These are phyloP conservation scores for Solanum pimpinellifolium DNA, from an alignment of 257 asterid species.

Conservation along the genomic window DNA sequence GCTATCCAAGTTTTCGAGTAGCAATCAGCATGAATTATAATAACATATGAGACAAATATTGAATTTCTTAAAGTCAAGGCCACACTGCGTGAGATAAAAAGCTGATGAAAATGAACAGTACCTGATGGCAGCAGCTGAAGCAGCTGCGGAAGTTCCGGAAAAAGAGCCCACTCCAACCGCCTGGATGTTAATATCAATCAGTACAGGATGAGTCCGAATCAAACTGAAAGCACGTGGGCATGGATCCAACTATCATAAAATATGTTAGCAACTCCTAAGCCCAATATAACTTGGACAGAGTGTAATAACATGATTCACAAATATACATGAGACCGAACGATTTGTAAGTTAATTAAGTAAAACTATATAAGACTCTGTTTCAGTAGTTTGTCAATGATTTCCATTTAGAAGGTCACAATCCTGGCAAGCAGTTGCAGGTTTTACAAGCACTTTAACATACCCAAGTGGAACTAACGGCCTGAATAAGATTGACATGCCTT, in stretches of 20 bases:
- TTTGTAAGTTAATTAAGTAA: neutral
- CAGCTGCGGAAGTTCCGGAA: slow-evolving; percentile 84
- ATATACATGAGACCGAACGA: neutral
- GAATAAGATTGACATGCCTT: slow-evolving; percentile 63
- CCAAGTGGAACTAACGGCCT: slow-evolving; percentile 19
- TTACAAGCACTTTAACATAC: neutral
- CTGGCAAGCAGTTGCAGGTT: neutral
- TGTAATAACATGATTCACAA: neutral
- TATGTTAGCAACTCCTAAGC: neutral
- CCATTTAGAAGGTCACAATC: neutral
- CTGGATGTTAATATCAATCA: slow-evolving; percentile 32
- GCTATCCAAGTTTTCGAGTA: neutral
- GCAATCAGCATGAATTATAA: neutral
- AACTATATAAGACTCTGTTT: neutral
- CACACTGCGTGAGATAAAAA: neutral
- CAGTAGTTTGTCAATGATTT: neutral
- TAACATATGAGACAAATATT: neutral
- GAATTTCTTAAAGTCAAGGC: neutral
- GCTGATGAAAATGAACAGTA: neutral
- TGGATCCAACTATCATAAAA: neutral
- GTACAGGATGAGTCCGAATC: slow-evolving; percentile 1
- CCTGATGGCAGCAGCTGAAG: slow-evolving; percentile 88
- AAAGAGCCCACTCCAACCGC: slow-evolving; percentile 95
- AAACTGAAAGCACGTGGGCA: neutral
- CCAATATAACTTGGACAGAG: neutral